A percentile compares a stretch with the other conserved stretches of the same genome.
Evolutionary conservation across 1,284 basidiomycete species (phyloP).

Genomic region (Rugosomyces carneus): DNA sequence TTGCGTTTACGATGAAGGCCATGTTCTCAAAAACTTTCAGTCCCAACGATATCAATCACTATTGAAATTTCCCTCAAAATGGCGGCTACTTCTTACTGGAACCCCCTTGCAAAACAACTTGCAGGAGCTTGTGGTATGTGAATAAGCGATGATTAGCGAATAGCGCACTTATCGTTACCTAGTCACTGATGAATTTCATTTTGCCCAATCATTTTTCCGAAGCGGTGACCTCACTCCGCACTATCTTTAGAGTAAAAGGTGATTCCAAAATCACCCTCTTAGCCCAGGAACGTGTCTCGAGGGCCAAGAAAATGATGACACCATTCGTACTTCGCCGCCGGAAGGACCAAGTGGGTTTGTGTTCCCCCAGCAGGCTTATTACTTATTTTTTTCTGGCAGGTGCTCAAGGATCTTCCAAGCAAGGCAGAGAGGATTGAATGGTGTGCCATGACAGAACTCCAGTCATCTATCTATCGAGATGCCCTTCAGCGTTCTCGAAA

Average conservation of each 20-base stretch:
- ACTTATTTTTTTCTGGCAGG: conserved; percentile 41
- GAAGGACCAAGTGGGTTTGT: conserved; percentile 71
- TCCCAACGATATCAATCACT: conserved; percentile 92
- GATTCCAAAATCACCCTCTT: conserved; percentile 83
- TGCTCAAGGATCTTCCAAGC: conserved; percentile 86
- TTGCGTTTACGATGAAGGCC: conserved; percentile 93
- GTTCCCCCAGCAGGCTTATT: not conserved
- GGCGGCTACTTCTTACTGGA: conserved; percentile 92
- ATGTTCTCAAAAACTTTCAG: conserved; percentile 94
- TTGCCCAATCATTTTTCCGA: conserved; percentile 85
- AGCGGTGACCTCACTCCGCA: conserved; percentile 71
- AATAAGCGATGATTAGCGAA: not conserved
- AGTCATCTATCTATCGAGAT: conserved; percentile 82
- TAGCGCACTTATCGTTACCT: conserved; percentile 10
- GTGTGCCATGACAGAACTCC: conserved; percentile 88
- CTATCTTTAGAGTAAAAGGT: conserved; percentile 95
- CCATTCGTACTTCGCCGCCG: conserved; percentile 95
- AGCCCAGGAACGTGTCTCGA: conserved; percentile 84
- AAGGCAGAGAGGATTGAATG: conserved; percentile 92
- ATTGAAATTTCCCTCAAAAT: conserved; percentile 79
- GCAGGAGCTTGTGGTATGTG: conserved; percentile 89
- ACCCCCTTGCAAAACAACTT: conserved; percentile 92
- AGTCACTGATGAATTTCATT: conserved; percentile 99
- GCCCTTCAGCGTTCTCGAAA: conserved; percentile 82
- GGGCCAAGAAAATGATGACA: conserved; percentile 99